Base-by-base conservation (phyloP, 2,329 filamentous ascomycete genomes). In the Westerdykella aurantiaca region DNA sequence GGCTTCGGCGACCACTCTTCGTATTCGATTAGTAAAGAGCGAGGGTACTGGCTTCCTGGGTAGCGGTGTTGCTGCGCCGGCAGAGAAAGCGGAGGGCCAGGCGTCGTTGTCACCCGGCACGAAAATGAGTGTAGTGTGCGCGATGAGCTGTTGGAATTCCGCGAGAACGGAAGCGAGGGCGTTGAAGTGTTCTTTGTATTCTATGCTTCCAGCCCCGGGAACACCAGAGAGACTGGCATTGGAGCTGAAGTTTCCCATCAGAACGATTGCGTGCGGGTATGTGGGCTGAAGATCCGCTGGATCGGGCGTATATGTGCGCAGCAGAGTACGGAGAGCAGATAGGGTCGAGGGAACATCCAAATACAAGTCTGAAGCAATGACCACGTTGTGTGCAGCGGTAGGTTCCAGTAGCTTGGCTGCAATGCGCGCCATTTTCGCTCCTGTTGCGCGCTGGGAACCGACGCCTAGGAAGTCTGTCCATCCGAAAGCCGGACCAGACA, bases 171-270 rank as follows among this genome's bases (percentile, higher is more conserved):
- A 82, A 3, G 93, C 91, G 11, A 98, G 78, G 7, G 83, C 81
- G 69, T 98, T 89, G 65, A 97, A 96, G 63, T 86, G 85, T 69
- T 97, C 93, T 71, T 97, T 97, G 72, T 95, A 97, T 69, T 95
- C 89, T 55, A 97, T 90, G 66, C 87, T 91, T 31, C 88, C 87
- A 17, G 85, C 83, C 35, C 79, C 83, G 31, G 81, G 83, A 0
- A 65, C 81, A 42, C 86, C 83, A 22, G 76, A 74, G 60, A 83
- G 74, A 41, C 73, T 72, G 17, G 79, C 74, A 52, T 74, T 72
- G 37, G 73, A 76, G 42, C 76, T 75, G 59, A 98, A 97, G 66
- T 93, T 95, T 31, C 93, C 93, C 38, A 88, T 81, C 6, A 98
- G 69, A 37, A 96, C 73, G 58, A 97, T 91, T 1, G 82, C 78